These are phyloP conservation scores for Coniferiporia sulphurascens DNA, from an alignment of 1,284 basidiomycete genomes.

Conservation along the genomic window DNA sequence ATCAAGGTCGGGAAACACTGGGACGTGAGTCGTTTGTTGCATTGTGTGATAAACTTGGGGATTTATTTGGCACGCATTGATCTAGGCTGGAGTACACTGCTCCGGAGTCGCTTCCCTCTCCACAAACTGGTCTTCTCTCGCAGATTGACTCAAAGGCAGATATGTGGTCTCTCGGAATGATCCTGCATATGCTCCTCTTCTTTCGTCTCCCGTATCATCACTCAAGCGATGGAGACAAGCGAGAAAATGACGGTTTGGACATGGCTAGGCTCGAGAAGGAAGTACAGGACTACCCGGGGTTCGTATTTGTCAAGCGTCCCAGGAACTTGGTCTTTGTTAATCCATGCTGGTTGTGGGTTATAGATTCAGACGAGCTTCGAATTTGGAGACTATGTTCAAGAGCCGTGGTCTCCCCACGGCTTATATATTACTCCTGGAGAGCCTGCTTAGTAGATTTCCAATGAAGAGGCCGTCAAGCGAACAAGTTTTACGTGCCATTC, in stretches of 20 bases:
- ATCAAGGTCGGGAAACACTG: slow-evolving; percentile 83
- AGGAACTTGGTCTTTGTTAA: too few relatives aligned
- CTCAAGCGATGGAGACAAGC: slow-evolving; percentile 49
- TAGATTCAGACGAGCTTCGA: slow-evolving; percentile 56
- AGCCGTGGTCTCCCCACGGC: slow-evolving; percentile 64
- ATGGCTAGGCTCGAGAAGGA: slow-evolving; percentile 66
- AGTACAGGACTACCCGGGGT: slow-evolving; percentile 75
- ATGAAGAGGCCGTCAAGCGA: slow-evolving; percentile 64
- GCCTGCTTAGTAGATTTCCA: slow-evolving; percentile 60
- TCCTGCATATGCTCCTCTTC: slow-evolving; percentile 87
- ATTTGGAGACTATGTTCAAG: slow-evolving; percentile 51
- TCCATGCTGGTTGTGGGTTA: too few relatives aligned
- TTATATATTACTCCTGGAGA: slow-evolving; percentile 68
- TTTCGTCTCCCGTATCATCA: slow-evolving; percentile 78
- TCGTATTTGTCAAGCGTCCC: slow-evolving; percentile 25
- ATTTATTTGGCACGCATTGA: slow-evolving; percentile 13
- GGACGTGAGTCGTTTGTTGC: slow-evolving; percentile 63
- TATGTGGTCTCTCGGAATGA: slow-evolving; percentile 89
- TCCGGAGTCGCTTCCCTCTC: slow-evolving; percentile 79
- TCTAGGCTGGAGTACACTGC: slow-evolving; percentile 75
- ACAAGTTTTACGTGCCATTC: slow-evolving; percentile 58
- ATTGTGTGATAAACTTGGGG: slow-evolving; percentile 1
- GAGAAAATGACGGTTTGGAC: slow-evolving; percentile 51
- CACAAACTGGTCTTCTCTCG: slow-evolving; percentile 56
- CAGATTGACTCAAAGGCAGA: slow-evolving; percentile 86